phyloP scores from a whole-genome alignment of 139 green algal species.

The Edaphochlamys debaryana region DNA sequence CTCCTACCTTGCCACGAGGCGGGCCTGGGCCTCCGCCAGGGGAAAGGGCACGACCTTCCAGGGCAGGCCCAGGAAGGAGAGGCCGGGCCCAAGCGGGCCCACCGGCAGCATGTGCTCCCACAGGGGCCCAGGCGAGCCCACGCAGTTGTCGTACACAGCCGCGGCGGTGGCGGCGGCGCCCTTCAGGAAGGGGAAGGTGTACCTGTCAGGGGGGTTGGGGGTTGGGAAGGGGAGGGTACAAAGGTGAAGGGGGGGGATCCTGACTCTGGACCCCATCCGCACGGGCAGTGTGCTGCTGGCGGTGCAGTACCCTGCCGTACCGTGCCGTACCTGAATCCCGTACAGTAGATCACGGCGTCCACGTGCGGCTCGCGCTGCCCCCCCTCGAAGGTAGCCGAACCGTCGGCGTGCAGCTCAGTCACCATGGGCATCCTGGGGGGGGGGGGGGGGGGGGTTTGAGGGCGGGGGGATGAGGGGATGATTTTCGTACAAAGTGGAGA shows the following conservation, averaged over 20 bases:
- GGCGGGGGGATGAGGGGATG: no score
- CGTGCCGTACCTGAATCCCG: constrained; percentile 38
- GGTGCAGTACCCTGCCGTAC: not conserved
- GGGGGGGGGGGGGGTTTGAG: not conserved
- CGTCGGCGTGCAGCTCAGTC: constrained; percentile 42
- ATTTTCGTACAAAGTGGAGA: no score
- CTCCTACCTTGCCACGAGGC: constrained; percentile 47
- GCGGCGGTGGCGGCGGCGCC: constrained; percentile 2
- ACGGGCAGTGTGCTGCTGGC: not conserved
- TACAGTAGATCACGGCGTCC: constrained; percentile 81
- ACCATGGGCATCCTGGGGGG: constrained; percentile 42
- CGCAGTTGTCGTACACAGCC: constrained; percentile 57
- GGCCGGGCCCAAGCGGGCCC: constrained; percentile 50
- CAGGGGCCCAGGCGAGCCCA: constrained; percentile 61
- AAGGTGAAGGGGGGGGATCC: no score
- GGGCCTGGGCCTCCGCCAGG: constrained; percentile 71
- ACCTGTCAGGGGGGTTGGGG: constrained; percentile 43
- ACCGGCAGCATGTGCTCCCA: constrained; percentile 77
- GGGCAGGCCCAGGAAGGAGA: constrained; percentile 82
- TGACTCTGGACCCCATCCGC: no score
- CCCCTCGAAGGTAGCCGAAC: constrained; percentile 54
- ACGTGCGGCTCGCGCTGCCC: constrained; percentile 45
- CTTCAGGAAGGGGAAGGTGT: constrained; percentile 79
- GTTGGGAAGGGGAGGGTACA: no score
- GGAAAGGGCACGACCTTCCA: constrained; percentile 81